phyloP scores from a whole-genome alignment of 2,329 filamentous ascomycete species.

The Verticillium zaregamsianum region DNA sequence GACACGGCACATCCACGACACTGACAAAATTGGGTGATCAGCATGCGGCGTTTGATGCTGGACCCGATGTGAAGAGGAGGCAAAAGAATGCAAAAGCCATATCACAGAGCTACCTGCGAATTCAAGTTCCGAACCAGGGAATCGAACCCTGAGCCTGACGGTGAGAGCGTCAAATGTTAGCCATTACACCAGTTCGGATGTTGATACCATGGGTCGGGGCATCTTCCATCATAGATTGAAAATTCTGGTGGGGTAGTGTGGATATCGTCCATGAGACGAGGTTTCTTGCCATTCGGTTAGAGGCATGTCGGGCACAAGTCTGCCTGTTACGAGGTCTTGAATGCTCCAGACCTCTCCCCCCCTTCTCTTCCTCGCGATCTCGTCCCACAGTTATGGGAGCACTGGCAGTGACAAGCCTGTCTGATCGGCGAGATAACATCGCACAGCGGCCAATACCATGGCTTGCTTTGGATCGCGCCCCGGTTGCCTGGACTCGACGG shows the following conservation, averaged over 20 bases:
- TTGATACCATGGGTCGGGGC: not conserved
- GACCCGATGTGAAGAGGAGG: no score
- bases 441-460: not conserved
- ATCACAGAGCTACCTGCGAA: not conserved
- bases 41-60: no score
- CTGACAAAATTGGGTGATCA: not conserved
- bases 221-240: no score
- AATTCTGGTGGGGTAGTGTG: no score
- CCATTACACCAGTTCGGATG: slow-evolving; percentile 1
- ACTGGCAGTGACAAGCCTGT: not conserved
- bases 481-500: not conserved
- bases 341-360: not conserved
- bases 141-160: slow-evolving; percentile 1
- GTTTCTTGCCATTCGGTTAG: no score
- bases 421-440: not conserved
- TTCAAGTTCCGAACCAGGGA: not conserved
- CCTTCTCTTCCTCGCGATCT: no score
- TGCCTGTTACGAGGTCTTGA: no score
- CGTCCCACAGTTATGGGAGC: no score
- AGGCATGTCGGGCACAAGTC: no score
- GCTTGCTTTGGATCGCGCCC: not conserved
- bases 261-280: no score
- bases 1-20: no score
- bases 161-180: slow-evolving; percentile 1
- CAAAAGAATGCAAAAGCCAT: not conserved